Percentiles rank a stretch among this genome's conserved stretches.
Evolutionary conservation across 2,329 filamentous ascomycete genomes (phyloP).

Genomic region (Penicillium sp.): DNA sequence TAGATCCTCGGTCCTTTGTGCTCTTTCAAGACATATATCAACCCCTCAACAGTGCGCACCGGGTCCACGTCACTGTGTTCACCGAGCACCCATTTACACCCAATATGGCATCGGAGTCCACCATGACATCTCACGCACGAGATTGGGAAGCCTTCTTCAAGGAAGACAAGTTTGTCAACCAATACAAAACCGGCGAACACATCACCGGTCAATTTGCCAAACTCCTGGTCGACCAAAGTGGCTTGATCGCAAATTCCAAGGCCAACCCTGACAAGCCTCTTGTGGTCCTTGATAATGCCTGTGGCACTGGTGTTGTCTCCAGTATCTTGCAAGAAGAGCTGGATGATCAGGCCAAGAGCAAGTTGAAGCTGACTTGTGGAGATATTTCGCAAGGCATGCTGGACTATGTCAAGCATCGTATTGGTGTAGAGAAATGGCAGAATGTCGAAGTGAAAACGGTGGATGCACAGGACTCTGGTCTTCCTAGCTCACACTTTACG

Average conservation of each 20-base stretch:
- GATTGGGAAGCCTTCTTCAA: slow-evolving; percentile 16
- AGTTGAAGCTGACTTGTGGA: slow-evolving; percentile 53
- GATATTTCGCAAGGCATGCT: slow-evolving; percentile 52
- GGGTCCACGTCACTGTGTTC: background rate
- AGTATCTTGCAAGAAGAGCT: slow-evolving; percentile 49
- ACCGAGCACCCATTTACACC: background rate
- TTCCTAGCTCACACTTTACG: slow-evolving; percentile 45
- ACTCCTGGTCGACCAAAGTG: slow-evolving; percentile 33
- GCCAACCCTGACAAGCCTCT: slow-evolving; percentile 24
- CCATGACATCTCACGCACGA: slow-evolving; percentile 4
- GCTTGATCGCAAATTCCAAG: slow-evolving; percentile 21
- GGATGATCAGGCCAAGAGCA: slow-evolving; percentile 39
- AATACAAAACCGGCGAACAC: slow-evolving; percentile 34
- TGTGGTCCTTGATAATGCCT: slow-evolving; percentile 56
- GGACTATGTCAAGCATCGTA: slow-evolving; percentile 43
- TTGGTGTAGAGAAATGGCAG: slow-evolving; percentile 49
- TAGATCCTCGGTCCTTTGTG: background rate
- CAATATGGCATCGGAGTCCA: slow-evolving; percentile 12
- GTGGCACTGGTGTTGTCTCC: slow-evolving; percentile 55
- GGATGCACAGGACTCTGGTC: slow-evolving; percentile 52
- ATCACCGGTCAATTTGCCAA: slow-evolving; percentile 35
- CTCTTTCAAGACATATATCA: background rate
- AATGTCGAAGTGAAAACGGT: slow-evolving; percentile 48
- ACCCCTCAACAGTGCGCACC: background rate
- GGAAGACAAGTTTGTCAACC: slow-evolving; percentile 23